Evolutionary conservation across 192 early-diverging fungal genomes (phyloP).

Genomic region (Podochytrium sp.): DNA sequence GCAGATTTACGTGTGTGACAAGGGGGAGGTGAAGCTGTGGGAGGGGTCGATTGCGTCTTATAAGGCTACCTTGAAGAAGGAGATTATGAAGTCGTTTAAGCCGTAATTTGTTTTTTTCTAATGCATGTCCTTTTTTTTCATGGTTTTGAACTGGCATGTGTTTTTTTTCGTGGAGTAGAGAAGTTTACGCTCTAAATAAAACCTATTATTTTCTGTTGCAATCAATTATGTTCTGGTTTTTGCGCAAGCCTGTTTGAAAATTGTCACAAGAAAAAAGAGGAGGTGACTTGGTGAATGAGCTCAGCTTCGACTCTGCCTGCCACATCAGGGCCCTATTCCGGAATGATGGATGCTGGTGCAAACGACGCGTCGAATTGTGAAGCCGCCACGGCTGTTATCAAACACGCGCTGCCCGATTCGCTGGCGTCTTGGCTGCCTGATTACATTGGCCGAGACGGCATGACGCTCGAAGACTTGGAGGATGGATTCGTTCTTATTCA

Average conservation of each 20-base stretch:
- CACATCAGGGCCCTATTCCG: no score
- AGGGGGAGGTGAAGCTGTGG: constrained; percentile 75
- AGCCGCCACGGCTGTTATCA: no score
- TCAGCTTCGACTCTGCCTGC: no score
- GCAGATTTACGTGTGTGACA: constrained; percentile 93
- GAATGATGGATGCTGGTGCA: no score
- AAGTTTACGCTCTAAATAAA: neutral
- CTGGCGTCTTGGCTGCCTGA: constrained; percentile 37
- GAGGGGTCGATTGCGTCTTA: constrained; percentile 83
- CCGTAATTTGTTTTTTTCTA: constrained; percentile 3
- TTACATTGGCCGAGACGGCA: constrained; percentile 35
- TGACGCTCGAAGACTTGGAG: constrained; percentile 37
- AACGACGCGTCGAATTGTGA: no score
- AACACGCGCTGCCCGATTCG: neutral
- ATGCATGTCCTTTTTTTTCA: neutral
- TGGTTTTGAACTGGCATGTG: neutral
- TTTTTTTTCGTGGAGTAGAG: neutral
- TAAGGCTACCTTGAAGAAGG: constrained; percentile 87
- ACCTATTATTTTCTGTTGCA: neutral
- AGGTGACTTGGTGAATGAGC: no score
- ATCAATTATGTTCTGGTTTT: no score
- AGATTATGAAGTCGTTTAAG: constrained; percentile 41
- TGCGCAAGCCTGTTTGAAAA: no score
- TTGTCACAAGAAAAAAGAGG: no score
- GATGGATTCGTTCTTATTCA: constrained; percentile 51